Evolutionary conservation across 2,329 filamentous ascomycete species (phyloP).

Genomic region (Aaosphaeria pasadenensis): DNA sequence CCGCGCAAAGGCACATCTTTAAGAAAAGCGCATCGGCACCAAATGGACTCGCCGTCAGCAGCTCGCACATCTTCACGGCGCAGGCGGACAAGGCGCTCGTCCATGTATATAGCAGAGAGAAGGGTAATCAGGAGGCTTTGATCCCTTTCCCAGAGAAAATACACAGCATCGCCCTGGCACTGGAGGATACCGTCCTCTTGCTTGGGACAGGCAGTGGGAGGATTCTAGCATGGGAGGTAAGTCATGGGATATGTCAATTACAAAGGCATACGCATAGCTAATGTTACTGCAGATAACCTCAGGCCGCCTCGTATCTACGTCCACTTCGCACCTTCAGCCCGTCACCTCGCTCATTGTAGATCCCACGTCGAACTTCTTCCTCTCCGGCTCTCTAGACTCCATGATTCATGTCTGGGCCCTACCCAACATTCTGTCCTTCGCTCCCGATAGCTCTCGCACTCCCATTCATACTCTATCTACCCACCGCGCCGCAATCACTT

Average conservation of each 20-base stretch:
- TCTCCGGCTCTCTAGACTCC: slow-evolving; percentile 80
- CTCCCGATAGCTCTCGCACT: slow-evolving; percentile 53
- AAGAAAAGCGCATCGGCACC: slow-evolving; percentile 86
- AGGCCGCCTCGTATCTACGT: slow-evolving; percentile 72
- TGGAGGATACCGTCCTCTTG: slow-evolving; percentile 65
- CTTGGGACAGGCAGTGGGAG: slow-evolving; percentile 83
- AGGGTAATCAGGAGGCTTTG: slow-evolving; percentile 82
- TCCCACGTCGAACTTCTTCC: slow-evolving; percentile 67
- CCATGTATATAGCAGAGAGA: slow-evolving; percentile 83
- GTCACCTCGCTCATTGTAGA: slow-evolving; percentile 73
- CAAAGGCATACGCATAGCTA: slow-evolving; percentile 16
- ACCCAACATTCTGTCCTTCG: slow-evolving; percentile 66
- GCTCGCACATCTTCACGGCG: slow-evolving; percentile 83
- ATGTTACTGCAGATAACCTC: slow-evolving; percentile 59
- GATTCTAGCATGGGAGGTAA: slow-evolving; percentile 89
- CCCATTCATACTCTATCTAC: slow-evolving; percentile 76
- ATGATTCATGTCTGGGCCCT: slow-evolving; percentile 92
- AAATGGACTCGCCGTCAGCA: slow-evolving; percentile 76
- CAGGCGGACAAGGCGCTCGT: slow-evolving; percentile 90
- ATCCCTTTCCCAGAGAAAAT: slow-evolving; percentile 88
- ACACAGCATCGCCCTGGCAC: slow-evolving; percentile 69
- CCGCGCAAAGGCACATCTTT: slow-evolving; percentile 72
- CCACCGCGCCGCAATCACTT: slow-evolving; percentile 71
- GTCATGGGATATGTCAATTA: slow-evolving; percentile 32
- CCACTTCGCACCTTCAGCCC: slow-evolving; percentile 74